Evolutionary conservation across 352 stramenopile species (phyloP), one percentile per base, ranked within the genome.

Genomic region (Pythium aristosporum): DNA sequence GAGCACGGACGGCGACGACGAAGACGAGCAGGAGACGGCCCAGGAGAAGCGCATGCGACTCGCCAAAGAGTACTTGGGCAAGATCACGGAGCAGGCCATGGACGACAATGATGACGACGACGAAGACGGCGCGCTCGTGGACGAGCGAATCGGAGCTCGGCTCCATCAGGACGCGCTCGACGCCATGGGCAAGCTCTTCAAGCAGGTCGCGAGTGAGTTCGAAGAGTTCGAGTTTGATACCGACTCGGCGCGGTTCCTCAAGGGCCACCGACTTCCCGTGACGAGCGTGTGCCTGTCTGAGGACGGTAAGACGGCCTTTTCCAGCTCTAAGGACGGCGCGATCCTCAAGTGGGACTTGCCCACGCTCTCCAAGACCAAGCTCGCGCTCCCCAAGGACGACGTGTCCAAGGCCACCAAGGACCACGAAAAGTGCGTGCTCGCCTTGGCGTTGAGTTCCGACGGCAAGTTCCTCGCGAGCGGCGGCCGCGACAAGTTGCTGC

Each of bases 301-400:
- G 30, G 91, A 98, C 71, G 91, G 97, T 52, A 79, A 84, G 58
- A 95, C 80, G 2, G 89, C 88, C 20, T 98, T 96, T 71, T 98
- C 92, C 28, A 85, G 85, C 9, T 80, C 87, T 37, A 98, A 98
- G 72, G 95, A 98, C 69, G 96, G 96, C 55, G 88, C 85, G 18
- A 82, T 98, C 43, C 57, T 98, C 61, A 80, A 83, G 21, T 98
- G 92, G 92, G 82, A 89, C 65, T 65, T 95, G 82, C 75, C 92
- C 23, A 60, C 88, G 76, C 67, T 94, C 67, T 85, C 75, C 57
- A 94, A 95, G 68, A 84, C 70, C 41, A 76, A 79, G 20, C 74
- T 96, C 28, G 50, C 66, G 54, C 62, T 95, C 46, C 83, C 86
- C 1, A 69, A 68, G 11, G 82, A 91, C 49, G 83, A 92, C 58